Evolutionary conservation across 2,329 filamentous ascomycete species (phyloP).

Genomic region (Xylariales sp.): DNA sequence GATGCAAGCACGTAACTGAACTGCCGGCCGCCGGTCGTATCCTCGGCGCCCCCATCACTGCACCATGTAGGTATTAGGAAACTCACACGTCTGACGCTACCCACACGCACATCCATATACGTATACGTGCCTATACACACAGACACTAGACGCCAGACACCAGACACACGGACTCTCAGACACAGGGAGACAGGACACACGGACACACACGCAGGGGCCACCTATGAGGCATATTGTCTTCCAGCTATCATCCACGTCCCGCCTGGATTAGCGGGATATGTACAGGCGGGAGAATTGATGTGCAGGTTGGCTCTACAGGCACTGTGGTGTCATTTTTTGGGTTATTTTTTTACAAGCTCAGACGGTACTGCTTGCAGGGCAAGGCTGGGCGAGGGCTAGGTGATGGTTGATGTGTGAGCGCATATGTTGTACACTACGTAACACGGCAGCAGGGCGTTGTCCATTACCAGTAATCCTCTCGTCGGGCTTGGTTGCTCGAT

Average conservation of each 20-base stretch:
- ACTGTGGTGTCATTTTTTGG: background rate
- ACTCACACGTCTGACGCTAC: constrained; percentile 19
- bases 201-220: constrained; percentile 1
- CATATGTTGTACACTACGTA: constrained; percentile 15
- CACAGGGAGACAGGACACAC: constrained; percentile 10
- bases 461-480: constrained; percentile 28
- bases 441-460: constrained; percentile 26
- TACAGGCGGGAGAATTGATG: background rate
- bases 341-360: background rate
- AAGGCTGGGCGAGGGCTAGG: constrained; percentile 16
- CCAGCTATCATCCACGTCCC: constrained; percentile 19
- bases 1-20: constrained; percentile 26
- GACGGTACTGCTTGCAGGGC: background rate
- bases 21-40: constrained; percentile 36
- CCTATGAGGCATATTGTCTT: constrained; percentile 11
- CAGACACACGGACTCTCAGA: background rate
- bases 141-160: constrained; percentile 6
- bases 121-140: constrained; percentile 10
- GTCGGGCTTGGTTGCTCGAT: constrained; percentile 37
- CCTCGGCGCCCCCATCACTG: constrained; percentile 33
- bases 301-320: background rate
- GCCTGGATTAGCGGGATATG: constrained; percentile 15
- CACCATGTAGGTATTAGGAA: constrained; percentile 22
- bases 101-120: constrained; percentile 24
- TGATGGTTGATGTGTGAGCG: constrained; percentile 23